phyloP scores from a whole-genome alignment of 768 basidiomycete genomes.

The Neoboletus magnificus region DNA sequence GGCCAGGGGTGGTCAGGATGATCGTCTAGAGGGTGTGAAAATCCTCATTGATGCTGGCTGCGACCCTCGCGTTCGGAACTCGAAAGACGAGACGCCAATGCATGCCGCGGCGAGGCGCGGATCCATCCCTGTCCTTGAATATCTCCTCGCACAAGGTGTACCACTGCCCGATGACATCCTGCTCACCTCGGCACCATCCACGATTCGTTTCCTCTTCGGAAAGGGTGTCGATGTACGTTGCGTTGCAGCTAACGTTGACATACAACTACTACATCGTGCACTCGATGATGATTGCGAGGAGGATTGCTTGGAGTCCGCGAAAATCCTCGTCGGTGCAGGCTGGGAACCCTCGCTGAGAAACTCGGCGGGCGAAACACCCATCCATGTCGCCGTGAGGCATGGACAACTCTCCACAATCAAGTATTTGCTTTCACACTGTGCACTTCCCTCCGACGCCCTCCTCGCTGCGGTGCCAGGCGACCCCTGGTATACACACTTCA shows the following conservation, averaged over 20 bases:
- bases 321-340: background rate
- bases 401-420: background rate
- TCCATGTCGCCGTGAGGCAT: background rate
- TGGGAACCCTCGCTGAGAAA: background rate
- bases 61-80: background rate
- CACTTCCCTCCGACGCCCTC: background rate
- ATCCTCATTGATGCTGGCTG: slow-evolving; percentile 1
- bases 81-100: background rate
- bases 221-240: background rate
- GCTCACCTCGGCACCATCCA: background rate
- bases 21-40: background rate
- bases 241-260: background rate
- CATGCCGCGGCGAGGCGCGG: background rate
- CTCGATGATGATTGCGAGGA: background rate
- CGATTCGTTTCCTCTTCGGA: background rate
- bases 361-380: background rate
- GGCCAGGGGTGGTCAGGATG: background rate
- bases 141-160: background rate
- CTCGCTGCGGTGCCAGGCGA: background rate
- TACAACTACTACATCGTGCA: background rate
- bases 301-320: background rate
- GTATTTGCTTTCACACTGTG: background rate
- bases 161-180: background rate
- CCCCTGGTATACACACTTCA: too few relatives aligned
- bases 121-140: background rate